Evolutionary conservation across 2,329 filamentous ascomycete species (phyloP).

Genomic region (Byssoonygena ceratinophila): DNA sequence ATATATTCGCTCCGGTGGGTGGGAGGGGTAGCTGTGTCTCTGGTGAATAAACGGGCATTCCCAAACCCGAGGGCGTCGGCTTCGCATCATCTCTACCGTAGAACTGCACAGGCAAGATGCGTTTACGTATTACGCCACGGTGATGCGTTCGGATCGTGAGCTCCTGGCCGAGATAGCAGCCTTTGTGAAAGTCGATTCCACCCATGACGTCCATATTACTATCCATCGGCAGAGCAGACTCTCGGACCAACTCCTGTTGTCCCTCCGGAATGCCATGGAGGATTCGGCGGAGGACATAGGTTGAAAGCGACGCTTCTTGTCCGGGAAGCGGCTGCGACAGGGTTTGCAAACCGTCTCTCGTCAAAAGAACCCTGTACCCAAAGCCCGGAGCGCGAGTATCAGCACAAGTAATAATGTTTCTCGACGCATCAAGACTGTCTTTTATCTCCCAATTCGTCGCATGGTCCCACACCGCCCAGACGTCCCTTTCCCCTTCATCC

Average conservation of each 20-base stretch:
- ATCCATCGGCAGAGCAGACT: slow-evolving; percentile 70
- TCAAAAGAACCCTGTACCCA: slow-evolving; percentile 30
- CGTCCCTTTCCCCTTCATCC: slow-evolving; percentile 51
- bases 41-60: slow-evolving; percentile 35
- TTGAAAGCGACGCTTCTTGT: slow-evolving; percentile 42
- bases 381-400: slow-evolving; percentile 35
- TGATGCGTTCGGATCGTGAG: slow-evolving; percentile 92
- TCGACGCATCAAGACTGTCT: background rate
- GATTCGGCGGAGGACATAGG: slow-evolving; percentile 68
- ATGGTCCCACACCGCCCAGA: slow-evolving; percentile 67
- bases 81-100: slow-evolving; percentile 39
- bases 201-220: slow-evolving; percentile 77
- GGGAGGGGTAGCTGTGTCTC: slow-evolving; percentile 24
- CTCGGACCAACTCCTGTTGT: slow-evolving; percentile 61
- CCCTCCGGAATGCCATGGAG: slow-evolving; percentile 76
- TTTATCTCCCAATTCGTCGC: slow-evolving; percentile 19
- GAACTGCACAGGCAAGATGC: slow-evolving; percentile 69
- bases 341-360: slow-evolving; percentile 26
- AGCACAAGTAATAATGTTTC: slow-evolving; percentile 26
- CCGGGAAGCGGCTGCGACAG: slow-evolving; percentile 33
- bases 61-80: slow-evolving; percentile 26
- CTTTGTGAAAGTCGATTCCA: slow-evolving; percentile 86
- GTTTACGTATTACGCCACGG: slow-evolving; percentile 83
- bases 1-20: slow-evolving; percentile 43
- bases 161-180: slow-evolving; percentile 94